A percentile compares a stretch with the other conserved stretches of the same genome.
Conservation (phyloP, 305 asterid species). For the Withania somnifera region DNA sequence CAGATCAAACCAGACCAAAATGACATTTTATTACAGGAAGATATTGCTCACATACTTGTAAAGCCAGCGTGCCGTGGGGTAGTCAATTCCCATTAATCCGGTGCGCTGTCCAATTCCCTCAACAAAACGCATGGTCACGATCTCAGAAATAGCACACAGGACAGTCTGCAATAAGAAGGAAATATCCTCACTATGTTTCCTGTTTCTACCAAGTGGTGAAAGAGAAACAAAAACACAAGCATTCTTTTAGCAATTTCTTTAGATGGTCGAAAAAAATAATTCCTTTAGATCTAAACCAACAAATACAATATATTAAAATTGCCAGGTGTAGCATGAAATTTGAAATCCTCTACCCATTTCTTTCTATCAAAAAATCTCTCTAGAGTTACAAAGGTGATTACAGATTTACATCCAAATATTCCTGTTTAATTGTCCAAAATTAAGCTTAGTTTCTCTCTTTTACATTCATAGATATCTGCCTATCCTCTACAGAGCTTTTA, state of each 20-base stretch:
- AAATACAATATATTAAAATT: neutral
- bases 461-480: neutral
- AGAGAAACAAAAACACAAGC: neutral
- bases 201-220: neutral
- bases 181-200: neutral
- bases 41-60: constrained; percentile 47
- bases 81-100: constrained; percentile 94
- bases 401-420: neutral
- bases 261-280: neutral
- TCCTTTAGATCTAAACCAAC: neutral
- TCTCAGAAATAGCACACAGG: constrained; percentile 75
- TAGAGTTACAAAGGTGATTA: neutral
- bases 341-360: neutral
- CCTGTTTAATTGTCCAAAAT: neutral
- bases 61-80: constrained; percentile 87
- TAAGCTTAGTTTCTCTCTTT: neutral
- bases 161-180: constrained; percentile 38
- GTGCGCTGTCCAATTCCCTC: constrained; percentile 72
- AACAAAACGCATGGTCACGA: constrained; percentile 68
- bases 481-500: neutral
- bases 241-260: neutral
- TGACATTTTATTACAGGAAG: neutral
- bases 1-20: neutral
- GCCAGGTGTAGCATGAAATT: neutral
- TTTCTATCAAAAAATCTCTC: neutral